Base-by-base conservation (phyloP, 805 yeast genomes). In the Lipomyces yamadae region DNA sequence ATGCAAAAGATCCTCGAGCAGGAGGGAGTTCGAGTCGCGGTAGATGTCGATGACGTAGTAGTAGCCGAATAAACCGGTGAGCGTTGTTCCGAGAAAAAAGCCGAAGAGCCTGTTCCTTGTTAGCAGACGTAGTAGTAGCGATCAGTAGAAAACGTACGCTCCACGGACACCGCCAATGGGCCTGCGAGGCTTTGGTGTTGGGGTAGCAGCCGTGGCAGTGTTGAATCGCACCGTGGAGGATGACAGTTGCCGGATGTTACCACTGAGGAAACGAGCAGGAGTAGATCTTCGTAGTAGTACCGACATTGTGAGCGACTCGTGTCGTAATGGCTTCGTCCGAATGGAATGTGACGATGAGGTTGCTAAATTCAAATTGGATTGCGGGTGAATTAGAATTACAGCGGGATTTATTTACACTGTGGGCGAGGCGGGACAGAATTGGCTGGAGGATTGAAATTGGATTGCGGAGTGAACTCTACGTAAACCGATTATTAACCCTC, bases 1-100 rank as follows among this genome's bases (percentile, higher is more conserved):
- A 32, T 86, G 78, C 62, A 90, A 80, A 29, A 91, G 90, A 74
- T 91, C 97, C 61, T 91, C 85, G 65, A 90, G 83, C 65, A 91
- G 85, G 24, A 89, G 89, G 72, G 84, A 84, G 76, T 88, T 90
- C 72, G 94, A 85, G 68, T 83, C 81, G 76, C 88, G 87, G 82
- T 90, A 90, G 77, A 89, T 90, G 74, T 91, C 95, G 66, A 90
- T 78, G 71, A 90, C 81, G 78, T 90, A 91, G 77, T 86, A 88
- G 81, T 91, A 91, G 15, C 93, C 87, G 6, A 86, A 90, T 63
- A 84, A 84, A 2, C 96, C 93, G 18, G 96, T 89, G 69, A 84
- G 76, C 30, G 91, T 81, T 50, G 88, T 89, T 56, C 97, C 97
- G 37, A 87, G 80, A 63, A 91, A 82, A 78, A 91, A 92, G 1